Evolutionary conservation across 2,329 filamentous ascomycete species (phyloP), one percentile per base, ranked within the genome.

Genomic region (Didymella glomerata): DNA sequence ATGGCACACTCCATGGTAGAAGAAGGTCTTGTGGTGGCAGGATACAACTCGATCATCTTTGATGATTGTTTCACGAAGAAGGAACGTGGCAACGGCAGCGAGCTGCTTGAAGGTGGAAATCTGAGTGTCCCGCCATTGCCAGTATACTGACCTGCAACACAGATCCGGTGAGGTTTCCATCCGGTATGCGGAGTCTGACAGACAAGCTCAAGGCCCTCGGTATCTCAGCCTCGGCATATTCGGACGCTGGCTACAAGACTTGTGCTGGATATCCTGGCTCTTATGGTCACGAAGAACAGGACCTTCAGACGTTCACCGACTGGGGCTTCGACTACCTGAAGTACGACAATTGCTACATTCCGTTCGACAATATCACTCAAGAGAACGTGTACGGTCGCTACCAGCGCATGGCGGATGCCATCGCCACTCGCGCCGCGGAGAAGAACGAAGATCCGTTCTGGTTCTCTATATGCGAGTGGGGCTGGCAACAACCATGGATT

Each of bases 261-360:
- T 86, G 85, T 63, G 85, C 79, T 1, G 81, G 81, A 1, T 87
- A 86, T 64, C 82, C 84, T 4, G 86, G 81, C 0, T 84, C 81
- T 1, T 50, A 58, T 18, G 56, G 56, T 2, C 56, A 58, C 54
- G 86, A 89, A 65, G 70, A 77, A 1, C 73, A 84, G 13, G 86
- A 88, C 68, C 85, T 85, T 1, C 70, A 79, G 20, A 82, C 83
- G 0, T 87, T 83, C 66, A 82, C 83, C 1, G 64, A 65, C n/a
- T 72, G 69, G 68, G 69, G 64, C 6, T 60, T 72, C 42, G 67
- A 72, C 48, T 72, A 69, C 36, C 62, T 71, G 16, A 73, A 71
- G 40, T 73, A 73, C 45, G 70, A 73, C 49, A 72, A 71, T 24
- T 73, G 69, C 50, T 65, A 68, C 44, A 75, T 79, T 20, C 76